phyloP scores from a whole-genome alignment of 2,329 filamentous ascomycete genomes.

The Penicillium sp. region DNA sequence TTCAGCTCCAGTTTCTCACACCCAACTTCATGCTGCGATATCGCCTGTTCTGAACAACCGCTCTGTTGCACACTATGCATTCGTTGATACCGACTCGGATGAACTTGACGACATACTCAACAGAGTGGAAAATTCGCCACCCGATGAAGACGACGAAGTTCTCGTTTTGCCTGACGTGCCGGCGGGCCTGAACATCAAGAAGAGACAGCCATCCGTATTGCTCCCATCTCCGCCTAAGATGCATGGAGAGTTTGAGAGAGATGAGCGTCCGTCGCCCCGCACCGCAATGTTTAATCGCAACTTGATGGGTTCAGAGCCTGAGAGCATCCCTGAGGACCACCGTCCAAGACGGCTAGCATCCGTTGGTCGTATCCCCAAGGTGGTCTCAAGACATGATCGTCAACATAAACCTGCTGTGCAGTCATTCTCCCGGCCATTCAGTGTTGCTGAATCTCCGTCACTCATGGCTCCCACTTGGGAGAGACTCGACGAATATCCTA shows the following conservation, averaged over 20 bases:
- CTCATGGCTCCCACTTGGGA: conserved; percentile 28
- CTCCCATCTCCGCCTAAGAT: conserved; percentile 42
- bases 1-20: conserved; percentile 7
- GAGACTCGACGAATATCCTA: conserved; percentile 22
- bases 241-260: conserved; percentile 29
- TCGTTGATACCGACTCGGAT: conserved; percentile 48
- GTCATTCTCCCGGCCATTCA: conserved; percentile 83
- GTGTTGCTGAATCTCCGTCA: conserved; percentile 45
- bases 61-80: conserved; percentile 55
- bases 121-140: conserved; percentile 38
- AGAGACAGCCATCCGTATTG: conserved; percentile 37
- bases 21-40: conserved; percentile 41
- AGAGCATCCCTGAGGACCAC: conserved; percentile 25
- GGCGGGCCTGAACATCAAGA: conserved; percentile 30
- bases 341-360: conserved; percentile 67
- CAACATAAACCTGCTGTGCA: conserved; percentile 64
- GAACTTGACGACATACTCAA: conserved; percentile 39
- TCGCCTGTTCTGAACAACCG: conserved; percentile 37
- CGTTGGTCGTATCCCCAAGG: conserved; percentile 79
- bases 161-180: conserved; percentile 24
- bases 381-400: conserved; percentile 62
- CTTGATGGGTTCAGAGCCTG: conserved; percentile 11
- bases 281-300: conserved; percentile 35
- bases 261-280: conserved; percentile 33
- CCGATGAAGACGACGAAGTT: conserved; percentile 33